Percentiles rank a stretch among this genome's conserved stretches.
phyloP scores from a whole-genome alignment of 1,284 basidiomycete genomes.

The Amylostereum chailletii region DNA sequence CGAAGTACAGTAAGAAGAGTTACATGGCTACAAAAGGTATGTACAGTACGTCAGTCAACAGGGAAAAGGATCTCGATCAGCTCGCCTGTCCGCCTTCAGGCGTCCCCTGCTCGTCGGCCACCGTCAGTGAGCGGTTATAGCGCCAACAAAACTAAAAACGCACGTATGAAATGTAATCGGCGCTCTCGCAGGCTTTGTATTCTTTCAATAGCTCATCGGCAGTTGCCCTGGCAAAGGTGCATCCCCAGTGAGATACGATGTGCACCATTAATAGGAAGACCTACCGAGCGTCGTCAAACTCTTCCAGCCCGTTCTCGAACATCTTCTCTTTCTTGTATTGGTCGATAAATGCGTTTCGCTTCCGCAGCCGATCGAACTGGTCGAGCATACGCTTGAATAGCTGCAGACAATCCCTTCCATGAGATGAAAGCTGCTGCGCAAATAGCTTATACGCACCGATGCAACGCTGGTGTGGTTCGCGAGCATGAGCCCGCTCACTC shows the following conservation, averaged over 20 bases:
- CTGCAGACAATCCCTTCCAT: slow-evolving; percentile 29
- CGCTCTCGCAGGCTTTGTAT: slow-evolving; percentile 88
- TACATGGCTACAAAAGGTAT: too few relatives aligned
- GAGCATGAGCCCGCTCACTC: slow-evolving; percentile 96
- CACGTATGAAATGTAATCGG: slow-evolving; percentile 84
- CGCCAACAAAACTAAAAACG: slow-evolving; percentile 16
- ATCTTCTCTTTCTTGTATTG: slow-evolving; percentile 97
- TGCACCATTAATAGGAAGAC: slow-evolving; percentile 10
- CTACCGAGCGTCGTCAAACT: slow-evolving; percentile 91
- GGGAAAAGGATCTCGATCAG: not conserved
- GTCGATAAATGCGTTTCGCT: slow-evolving; percentile 92
- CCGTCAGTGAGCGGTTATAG: too few relatives aligned
- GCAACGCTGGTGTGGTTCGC: slow-evolving; percentile 98
- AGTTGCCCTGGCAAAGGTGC: slow-evolving; percentile 47
- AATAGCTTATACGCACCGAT: slow-evolving; percentile 48
- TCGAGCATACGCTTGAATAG: slow-evolving; percentile 94
- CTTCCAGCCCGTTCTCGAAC: slow-evolving; percentile 85
- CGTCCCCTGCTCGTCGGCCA: not conserved
- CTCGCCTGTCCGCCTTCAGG: slow-evolving; percentile 1
- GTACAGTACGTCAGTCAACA: too few relatives aligned
- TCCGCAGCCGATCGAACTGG: slow-evolving; percentile 86
- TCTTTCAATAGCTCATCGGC: slow-evolving; percentile 84
- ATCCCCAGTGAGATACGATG: not conserved
- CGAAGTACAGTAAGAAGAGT: too few relatives aligned
- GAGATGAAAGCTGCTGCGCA: not conserved